Base-by-base conservation (phyloP, 257 asterid genomes). In the Eustoma russellianum region DNA sequence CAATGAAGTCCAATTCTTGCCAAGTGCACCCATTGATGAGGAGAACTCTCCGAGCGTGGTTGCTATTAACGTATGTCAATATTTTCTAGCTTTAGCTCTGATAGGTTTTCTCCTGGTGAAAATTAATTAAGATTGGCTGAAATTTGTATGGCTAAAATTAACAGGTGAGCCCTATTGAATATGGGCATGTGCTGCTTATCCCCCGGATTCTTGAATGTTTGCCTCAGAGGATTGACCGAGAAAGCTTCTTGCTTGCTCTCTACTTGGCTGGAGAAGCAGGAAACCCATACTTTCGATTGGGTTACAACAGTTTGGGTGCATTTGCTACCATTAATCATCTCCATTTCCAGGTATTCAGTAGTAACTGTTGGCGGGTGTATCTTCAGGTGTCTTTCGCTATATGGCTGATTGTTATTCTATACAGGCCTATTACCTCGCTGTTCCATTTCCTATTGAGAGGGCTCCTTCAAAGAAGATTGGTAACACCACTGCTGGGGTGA, bases 111-210 rank as follows among this genome's bases (percentile, higher is more conserved):
- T 30, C 8, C 12, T 7, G 16, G n/a, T 13, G 53, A 17, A 17
- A 16, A 53, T 55, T 10, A 24, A 46, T 48, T 17, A 19, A 38
- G 30, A 38, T 38, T 63, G 43, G 65, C 45, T 70, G 48, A 53
- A n/a, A 16, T 15, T 14, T 52, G 17, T 38, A 67, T 30, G 55
- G 33, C 24, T 5, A 56, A 49, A 56, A 65, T 64, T 54, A 52
- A 68, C 97, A 91, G 98, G 98, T 91, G 52, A 91, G 98, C 63
- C 98, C 98, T 10, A 91, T 91, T 51, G 98, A 91, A 56, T 87
- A 91, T 13, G 98, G 97, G 13, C 98, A 91, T 33, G 95, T 91
- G 28, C 74, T 91, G 75, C 79, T 91, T 65, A 85, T 91, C 61
- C 98, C 98, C 59, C 78, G 77, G 18, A 77, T 91, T 63, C 85